Base-by-base conservation (phyloP, 1,284 basidiomycete genomes). In the Lignosus rhinocerotis region DNA sequence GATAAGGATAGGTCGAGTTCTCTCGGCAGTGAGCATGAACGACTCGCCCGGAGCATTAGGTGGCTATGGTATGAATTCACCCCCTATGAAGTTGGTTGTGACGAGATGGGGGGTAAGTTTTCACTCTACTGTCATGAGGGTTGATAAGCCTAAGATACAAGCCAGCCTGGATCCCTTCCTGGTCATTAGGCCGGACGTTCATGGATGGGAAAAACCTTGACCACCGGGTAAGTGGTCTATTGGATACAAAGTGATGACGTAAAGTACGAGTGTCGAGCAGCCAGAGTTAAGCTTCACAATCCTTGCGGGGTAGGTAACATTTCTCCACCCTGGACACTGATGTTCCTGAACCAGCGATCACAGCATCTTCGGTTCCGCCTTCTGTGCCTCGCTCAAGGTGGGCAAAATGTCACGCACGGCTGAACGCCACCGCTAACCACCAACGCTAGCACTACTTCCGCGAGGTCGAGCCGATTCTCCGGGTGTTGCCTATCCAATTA, bases 1-100 rank as follows among this genome's bases (percentile, higher is more conserved):
- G 68, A 68, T 47, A n/a, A 56, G 25, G 50, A 58, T 16, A 55
- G 63, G 12, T 51, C 42, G 2, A 34, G 33, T 21, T 57, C 61
- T 2, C 61, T 68, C 14, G 59, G 54, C 11, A 48, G 60, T 32
- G 66, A 67, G 21, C 67, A 71, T 47, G 51, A 65, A 19, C 60
- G 52, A 17, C 65, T 72, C 3, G 65, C 66, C 21, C 57, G 59
- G 30, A 59, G 68, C 11, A 64, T 67, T 21, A 59, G 68, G 32
- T 76, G 70, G 67, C 64, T 73, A 6, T 78, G 76, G 74, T 76
- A 76, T 58, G 77, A 79, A 56, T 73, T 75, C 55, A 76, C 75
- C 2, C 76, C 75, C 0, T 77, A 72, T 55, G 77, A 78, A 56
- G 67, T 75, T 11, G 77, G 77, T 0, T 76, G 72, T 56, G 76